Base-by-base conservation (phyloP, 306 rosid genomes). In the Lathyrus oleraceus region DNA sequence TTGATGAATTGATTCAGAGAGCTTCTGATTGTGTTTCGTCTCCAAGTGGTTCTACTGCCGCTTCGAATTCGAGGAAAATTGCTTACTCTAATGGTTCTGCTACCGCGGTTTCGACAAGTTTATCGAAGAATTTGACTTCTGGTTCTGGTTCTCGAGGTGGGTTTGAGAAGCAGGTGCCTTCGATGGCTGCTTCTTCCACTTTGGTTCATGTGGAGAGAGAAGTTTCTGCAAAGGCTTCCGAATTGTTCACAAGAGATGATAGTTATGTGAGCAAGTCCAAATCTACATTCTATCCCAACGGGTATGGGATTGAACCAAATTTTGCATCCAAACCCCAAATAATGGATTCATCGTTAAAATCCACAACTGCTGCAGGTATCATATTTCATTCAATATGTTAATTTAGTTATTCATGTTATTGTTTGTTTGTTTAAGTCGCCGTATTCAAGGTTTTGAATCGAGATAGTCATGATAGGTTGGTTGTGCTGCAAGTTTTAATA, bases 1-100 rank as follows among this genome's bases (percentile, higher is more conserved):
- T 89, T 74, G 97, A 91, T 35, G 87, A 89, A 58, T 79, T 87
- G 30, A 78, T 91, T 78, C 97, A 87, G 79, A 84, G 91, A 81
- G 94, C 96, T 47, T 89, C 97, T 10, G 83, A 65, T n/a, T 87
- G 93, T 51, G 84, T 89, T 71, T 69, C 95, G 4, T 47, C 76
- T 69, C 73, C 86, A 2, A 28, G 19, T 57, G 39, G 39, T 57
- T 15, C 19, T 13, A 40, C 80, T 13, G 5, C 76, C 9, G 25
- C 3, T 72, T 52, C 82, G 3, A 25, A 5, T 67, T 62, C 61
- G 38, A 47, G 39, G 28, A 53, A 38, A 19, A 7, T 58, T 39
- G 14, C 2, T 67, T 53, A 67, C 57, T 65, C 80, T 52, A 72
- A 72, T 13, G 81, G 79, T 58, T 73, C 88, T 32, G 8, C 76